These are phyloP conservation scores for Corniculantispora saksenae DNA, from an alignment of 2,329 filamentous ascomycete genomes.

Conservation along the genomic window DNA sequence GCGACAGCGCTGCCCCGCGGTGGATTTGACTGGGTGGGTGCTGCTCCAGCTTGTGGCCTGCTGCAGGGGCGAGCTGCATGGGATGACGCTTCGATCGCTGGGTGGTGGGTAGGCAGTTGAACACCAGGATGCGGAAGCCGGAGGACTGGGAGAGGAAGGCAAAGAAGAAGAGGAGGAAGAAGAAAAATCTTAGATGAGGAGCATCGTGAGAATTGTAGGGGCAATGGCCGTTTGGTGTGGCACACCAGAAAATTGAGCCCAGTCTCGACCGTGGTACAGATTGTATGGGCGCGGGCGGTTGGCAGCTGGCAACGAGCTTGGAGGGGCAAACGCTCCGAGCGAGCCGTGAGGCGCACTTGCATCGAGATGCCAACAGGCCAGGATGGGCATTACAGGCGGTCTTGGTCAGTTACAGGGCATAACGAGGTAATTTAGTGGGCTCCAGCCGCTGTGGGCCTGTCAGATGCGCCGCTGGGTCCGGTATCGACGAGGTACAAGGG, in stretches of 20 bases:
- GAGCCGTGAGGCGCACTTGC: constrained; percentile 7
- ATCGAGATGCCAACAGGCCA: constrained; percentile 4
- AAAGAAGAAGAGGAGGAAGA: background rate
- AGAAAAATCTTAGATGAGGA: background rate
- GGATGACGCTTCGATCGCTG: constrained; percentile 11
- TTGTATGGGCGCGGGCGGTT: background rate
- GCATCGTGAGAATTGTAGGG: constrained; percentile 9
- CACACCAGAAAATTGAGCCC: background rate
- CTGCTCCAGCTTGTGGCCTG: background rate
- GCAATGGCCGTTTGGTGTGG: constrained; percentile 1
- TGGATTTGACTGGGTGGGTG: constrained; percentile 12
- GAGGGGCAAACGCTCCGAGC: constrained; percentile 18
- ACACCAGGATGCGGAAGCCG: background rate
- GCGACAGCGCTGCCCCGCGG: constrained; percentile 15
- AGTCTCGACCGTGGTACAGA: background rate
- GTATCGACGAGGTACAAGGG: too few species aligned
- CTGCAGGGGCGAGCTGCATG: background rate
- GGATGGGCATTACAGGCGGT: background rate
- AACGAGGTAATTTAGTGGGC: background rate
- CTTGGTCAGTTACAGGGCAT: background rate
- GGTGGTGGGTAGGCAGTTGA: background rate
- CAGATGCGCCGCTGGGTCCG: background rate
- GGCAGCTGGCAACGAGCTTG: background rate
- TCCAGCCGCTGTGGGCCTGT: background rate
- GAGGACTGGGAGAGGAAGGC: background rate